These are phyloP conservation scores for Candida krabiensis DNA, from an alignment of 805 yeast genomes.

Conservation along the genomic window DNA sequence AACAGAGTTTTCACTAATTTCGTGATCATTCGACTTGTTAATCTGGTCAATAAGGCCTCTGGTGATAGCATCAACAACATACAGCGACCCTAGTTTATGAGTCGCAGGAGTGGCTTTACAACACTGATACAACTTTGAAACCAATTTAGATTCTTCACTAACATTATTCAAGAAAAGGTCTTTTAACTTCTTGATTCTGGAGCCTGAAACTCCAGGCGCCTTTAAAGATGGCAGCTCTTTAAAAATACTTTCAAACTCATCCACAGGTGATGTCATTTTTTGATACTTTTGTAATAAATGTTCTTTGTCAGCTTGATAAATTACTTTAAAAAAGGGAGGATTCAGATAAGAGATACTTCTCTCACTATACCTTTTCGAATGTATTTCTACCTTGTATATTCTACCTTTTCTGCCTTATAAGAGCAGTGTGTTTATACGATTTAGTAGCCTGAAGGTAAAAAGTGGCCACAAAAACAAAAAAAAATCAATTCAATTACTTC, in stretches of 20 bases:
- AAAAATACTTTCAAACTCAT: constrained; percentile 47
- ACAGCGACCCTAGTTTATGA: constrained; percentile 88
- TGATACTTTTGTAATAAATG: no score
- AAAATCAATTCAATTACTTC: background rate
- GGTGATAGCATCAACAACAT: constrained; percentile 89
- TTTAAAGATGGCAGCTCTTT: constrained; percentile 57
- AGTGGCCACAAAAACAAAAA: background rate
- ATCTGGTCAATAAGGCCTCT: constrained; percentile 75
- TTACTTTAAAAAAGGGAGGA: no score
- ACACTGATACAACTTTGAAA: constrained; percentile 59
- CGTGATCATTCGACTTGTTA: constrained; percentile 56
- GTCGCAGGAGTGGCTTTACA: constrained; percentile 72
- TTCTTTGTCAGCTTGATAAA: background rate
- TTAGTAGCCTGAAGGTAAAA: background rate
- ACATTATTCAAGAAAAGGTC: constrained; percentile 74
- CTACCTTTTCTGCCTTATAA: background rate
- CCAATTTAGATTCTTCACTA: constrained; percentile 45
- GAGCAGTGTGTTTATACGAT: background rate
- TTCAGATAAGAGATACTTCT: no score
- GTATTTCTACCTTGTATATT: background rate
- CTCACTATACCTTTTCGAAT: no score
- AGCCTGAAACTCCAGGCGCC: constrained; percentile 93
- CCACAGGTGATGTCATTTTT: constrained; percentile 38
- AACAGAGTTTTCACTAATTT: constrained; percentile 48
- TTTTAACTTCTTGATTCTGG: constrained; percentile 85